Conservation (phyloP, 352 stramenopile species). For the Globisporangium spiculum region DNA sequence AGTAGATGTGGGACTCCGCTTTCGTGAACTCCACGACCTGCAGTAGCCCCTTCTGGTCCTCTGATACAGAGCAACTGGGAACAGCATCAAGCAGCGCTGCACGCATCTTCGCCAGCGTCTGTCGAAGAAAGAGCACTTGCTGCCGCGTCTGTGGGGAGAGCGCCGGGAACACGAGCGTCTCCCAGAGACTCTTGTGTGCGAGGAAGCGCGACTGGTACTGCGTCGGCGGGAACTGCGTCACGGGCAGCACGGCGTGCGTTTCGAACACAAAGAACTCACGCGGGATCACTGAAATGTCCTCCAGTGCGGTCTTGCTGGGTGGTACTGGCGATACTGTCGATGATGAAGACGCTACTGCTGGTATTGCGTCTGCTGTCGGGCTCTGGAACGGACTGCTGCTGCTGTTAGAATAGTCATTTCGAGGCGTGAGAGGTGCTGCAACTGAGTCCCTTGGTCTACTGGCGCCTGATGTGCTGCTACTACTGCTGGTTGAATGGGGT, state of each 20-base stretch:
- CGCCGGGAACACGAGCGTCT: slow-evolving; percentile 74
- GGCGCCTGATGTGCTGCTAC: not conserved
- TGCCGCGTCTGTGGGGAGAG: slow-evolving; percentile 58
- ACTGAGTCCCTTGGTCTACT: not conserved
- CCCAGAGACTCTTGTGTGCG: slow-evolving; percentile 36
- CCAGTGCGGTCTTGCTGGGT: slow-evolving; percentile 10
- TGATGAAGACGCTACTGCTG: not conserved
- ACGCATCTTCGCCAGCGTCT: slow-evolving; percentile 62
- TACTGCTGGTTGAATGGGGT: not conserved
- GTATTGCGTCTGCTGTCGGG: not conserved
- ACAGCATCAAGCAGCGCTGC: not conserved
- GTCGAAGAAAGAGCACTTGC: slow-evolving; percentile 63
- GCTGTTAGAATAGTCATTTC: not conserved
- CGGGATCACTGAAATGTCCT: slow-evolving; percentile 49
- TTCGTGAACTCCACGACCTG: slow-evolving; percentile 43
- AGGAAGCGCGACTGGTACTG: slow-evolving; percentile 65
- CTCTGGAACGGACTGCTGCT: not conserved
- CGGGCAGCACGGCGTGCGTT: slow-evolving; percentile 54
- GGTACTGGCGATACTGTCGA: not conserved
- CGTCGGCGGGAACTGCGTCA: slow-evolving; percentile 42
- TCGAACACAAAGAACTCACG: slow-evolving; percentile 81
- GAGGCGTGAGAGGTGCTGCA: not conserved
- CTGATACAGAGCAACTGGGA: not conserved
- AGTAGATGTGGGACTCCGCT: slow-evolving; percentile 63
- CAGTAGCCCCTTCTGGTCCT: not conserved